These are phyloP conservation scores for Candida morakotiae DNA, from an alignment of 805 yeast genomes.

Conservation along the genomic window DNA sequence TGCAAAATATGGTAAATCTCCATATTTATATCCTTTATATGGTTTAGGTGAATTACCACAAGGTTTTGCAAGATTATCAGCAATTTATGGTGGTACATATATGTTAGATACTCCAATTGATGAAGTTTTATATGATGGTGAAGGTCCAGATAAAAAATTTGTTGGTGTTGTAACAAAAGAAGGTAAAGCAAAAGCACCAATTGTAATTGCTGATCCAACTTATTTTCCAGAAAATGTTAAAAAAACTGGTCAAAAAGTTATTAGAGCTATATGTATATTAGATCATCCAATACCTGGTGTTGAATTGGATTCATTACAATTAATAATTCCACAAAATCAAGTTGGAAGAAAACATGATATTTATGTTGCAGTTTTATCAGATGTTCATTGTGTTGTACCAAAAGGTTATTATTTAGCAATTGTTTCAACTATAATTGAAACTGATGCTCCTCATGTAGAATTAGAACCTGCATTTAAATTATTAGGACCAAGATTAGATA, in stretches of 20 bases:
- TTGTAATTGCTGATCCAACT: slow-evolving; percentile 96
- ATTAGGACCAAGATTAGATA: slow-evolving; percentile 75
- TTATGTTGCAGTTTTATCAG: slow-evolving; percentile 85
- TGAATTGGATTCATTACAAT: slow-evolving; percentile 85
- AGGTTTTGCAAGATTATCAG: slow-evolving; percentile 94
- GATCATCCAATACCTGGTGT: slow-evolving; percentile 88
- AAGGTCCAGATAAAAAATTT: slow-evolving; percentile 49
- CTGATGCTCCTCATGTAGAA: slow-evolving; percentile 87
- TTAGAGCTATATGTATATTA: slow-evolving; percentile 83
- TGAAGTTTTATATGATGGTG: slow-evolving; percentile 71
- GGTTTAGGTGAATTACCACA: slow-evolving; percentile 99
- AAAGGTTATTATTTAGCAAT: slow-evolving; percentile 89
- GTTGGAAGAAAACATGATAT: slow-evolving; percentile 90
- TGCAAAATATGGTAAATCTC: slow-evolving; percentile 93
- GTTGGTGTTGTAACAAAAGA: slow-evolving; percentile 87
- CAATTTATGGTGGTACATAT: slow-evolving; percentile 97
- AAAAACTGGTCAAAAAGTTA: slow-evolving; percentile 68
- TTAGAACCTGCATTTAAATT: slow-evolving; percentile 91
- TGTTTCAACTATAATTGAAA: slow-evolving; percentile 90
- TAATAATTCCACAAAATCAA: slow-evolving; percentile 95
- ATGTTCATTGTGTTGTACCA: slow-evolving; percentile 86
- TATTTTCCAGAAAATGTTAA: slow-evolving; percentile 85
- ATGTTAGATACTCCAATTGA: slow-evolving; percentile 97
- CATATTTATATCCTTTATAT: slow-evolving; percentile 91
- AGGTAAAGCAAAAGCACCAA: slow-evolving; percentile 86